Evolutionary conservation across 441 rosid genomes (phyloP).

Genomic region (Eutrema salsugineum): DNA sequence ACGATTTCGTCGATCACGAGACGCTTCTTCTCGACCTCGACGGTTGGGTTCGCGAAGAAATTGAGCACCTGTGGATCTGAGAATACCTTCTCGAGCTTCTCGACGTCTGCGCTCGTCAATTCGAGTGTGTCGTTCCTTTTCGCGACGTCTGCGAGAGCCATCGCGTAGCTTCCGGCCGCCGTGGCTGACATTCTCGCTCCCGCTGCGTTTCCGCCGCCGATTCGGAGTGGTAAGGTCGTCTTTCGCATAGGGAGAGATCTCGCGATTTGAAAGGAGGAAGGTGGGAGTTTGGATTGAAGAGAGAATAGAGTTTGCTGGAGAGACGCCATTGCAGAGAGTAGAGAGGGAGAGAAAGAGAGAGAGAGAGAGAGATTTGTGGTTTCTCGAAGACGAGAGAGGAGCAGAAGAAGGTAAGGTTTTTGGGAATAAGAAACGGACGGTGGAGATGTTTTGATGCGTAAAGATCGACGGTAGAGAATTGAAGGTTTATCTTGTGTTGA

Average conservation of each 20-base stretch:
- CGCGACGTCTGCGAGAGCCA: slow-evolving; percentile 72
- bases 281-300: slow-evolving; percentile 49
- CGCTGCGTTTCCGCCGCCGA: slow-evolving; percentile 32
- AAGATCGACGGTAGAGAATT: slow-evolving; percentile 20
- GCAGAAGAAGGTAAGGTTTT: slow-evolving; percentile 28
- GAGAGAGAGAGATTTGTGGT: background rate
- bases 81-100: slow-evolving; percentile 64
- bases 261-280: slow-evolving; percentile 35
- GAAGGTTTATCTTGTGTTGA: slow-evolving; percentile 28
- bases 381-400: slow-evolving; percentile 24
- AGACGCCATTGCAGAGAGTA: slow-evolving; percentile 49
- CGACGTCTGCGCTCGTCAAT: slow-evolving; percentile 63
- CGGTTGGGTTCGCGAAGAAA: slow-evolving; percentile 65
- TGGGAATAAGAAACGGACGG: slow-evolving; percentile 4
- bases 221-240: slow-evolving; percentile 40
- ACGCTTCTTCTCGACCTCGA: slow-evolving; percentile 44
- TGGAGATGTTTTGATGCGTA: background rate
- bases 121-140: slow-evolving; percentile 57
- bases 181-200: slow-evolving; percentile 60
- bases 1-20: slow-evolving; percentile 55
- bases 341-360: background rate
- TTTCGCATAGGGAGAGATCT: slow-evolving; percentile 37
- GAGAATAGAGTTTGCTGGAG: slow-evolving; percentile 50
- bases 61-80: slow-evolving; percentile 39
- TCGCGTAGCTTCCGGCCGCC: slow-evolving; percentile 65